These are phyloP conservation scores for Suillus subalutaceus DNA, from an alignment of 768 basidiomycete species.

Conservation along the genomic window DNA sequence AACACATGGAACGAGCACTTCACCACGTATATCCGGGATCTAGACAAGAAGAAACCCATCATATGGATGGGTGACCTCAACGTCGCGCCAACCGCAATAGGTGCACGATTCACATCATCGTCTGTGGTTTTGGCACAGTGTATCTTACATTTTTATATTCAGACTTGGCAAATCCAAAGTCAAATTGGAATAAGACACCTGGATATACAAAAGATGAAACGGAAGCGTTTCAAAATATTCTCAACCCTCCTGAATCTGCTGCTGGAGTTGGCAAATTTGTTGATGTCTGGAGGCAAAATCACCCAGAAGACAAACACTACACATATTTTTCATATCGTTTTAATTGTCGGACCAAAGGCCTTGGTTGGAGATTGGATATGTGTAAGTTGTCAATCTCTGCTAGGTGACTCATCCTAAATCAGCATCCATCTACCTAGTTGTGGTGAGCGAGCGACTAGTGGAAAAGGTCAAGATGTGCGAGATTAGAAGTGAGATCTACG, in stretches of 20 bases:
- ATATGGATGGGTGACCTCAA: conserved; percentile 91
- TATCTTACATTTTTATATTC: neutral
- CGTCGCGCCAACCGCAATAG: conserved; percentile 77
- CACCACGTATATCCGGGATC: conserved; percentile 65
- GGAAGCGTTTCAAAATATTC: conserved; percentile 68
- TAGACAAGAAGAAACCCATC: conserved; percentile 81
- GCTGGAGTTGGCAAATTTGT: conserved; percentile 54
- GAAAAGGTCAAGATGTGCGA: conserved; percentile 79
- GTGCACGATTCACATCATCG: conserved; percentile 35
- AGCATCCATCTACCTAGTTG: conserved; percentile 47
- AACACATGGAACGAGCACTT: conserved; percentile 83
- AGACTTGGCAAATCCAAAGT: conserved; percentile 72
- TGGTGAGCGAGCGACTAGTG: conserved; percentile 70
- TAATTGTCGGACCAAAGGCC: conserved; percentile 75
- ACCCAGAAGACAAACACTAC: conserved; percentile 73
- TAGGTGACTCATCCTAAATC: conserved; percentile 11
- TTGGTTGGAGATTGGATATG: conserved; percentile 89
- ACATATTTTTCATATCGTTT: conserved; percentile 87
- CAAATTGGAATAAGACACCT: conserved; percentile 87
- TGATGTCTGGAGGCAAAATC: conserved; percentile 77
- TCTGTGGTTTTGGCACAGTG: conserved; percentile 7
- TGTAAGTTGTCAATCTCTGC: conserved; percentile 48
- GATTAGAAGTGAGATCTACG: conserved; percentile 83
- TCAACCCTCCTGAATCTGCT: conserved; percentile 50
- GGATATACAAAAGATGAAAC: conserved; percentile 87